Conservation (phyloP, 2,329 filamentous ascomycete species). For the Alternaria tenuissima region DNA sequence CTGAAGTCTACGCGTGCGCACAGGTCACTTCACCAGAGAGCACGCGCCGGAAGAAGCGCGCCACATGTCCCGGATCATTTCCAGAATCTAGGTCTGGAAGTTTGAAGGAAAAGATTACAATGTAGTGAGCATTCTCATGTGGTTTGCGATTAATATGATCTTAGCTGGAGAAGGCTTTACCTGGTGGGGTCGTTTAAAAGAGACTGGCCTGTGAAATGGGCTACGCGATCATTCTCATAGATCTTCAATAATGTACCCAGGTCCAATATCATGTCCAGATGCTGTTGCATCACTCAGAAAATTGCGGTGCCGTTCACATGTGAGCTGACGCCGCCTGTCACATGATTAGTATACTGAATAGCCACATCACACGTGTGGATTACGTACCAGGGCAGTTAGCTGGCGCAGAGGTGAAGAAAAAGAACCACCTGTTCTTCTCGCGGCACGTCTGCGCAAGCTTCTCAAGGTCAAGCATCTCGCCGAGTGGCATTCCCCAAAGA, state of each 20-base stretch:
- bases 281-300: slow-evolving; percentile 21
- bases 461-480: slow-evolving; percentile 58
- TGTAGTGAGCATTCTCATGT: not conserved
- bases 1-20: not conserved
- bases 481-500: slow-evolving; percentile 53
- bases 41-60: not conserved
- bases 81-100: not conserved
- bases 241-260: not conserved
- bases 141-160: no score
- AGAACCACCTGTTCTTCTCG: slow-evolving; percentile 64
- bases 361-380: fast-evolving
- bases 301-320: slow-evolving; percentile 57
- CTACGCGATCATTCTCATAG: not conserved
- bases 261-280: not conserved
- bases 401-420: slow-evolving; percentile 68
- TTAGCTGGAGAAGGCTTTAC: no score
- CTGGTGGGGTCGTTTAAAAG: not conserved
- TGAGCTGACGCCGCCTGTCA: slow-evolving; percentile 51
- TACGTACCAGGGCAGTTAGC: slow-evolving; percentile 63
- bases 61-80: not conserved
- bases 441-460: slow-evolving; percentile 64
- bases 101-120: not conserved
- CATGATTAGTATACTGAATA: slow-evolving; percentile 8
- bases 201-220: not conserved
- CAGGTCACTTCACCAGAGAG: not conserved